Evolutionary conservation across 345 rosid genomes (phyloP), one percentile per base, ranked within the genome.

Genomic region (Eutrema yunnanense): DNA sequence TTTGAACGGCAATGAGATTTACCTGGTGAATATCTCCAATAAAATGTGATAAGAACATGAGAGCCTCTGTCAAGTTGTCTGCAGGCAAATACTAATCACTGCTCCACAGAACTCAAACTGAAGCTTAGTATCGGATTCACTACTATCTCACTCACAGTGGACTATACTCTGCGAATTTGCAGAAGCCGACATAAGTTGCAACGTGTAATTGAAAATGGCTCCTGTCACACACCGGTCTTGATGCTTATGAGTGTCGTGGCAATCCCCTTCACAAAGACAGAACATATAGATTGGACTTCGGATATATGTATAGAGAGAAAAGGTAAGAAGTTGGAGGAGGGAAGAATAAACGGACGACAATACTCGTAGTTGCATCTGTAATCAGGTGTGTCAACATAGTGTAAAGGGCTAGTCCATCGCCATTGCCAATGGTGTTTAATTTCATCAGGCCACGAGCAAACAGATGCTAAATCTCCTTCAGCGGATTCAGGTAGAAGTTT

Each of bases 1-100:
- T 30, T 59, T 27, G 22, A 67, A 42, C 37, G 51, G 16, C 26
- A 51, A 53, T 22, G 14, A 5, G 34, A 27, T 46, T 66, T 69
- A 95, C 99, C 97, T 95, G 99, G 74, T 95, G 99, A 48, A 90
- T 79, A 77, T 95, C 99, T 48, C 96, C 98, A 16, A 95, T 77
- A 74, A 62, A 90, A 76, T 95, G 99, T 48, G 96, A 84, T 64
- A 92, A 82, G 77, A 95, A 95, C 96, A 95, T 78, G 36, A 95
- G 90, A 2, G 99, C 98, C 82, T 95, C 90, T 0, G 93, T 88
- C 73, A 92, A 81, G 74, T 95, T 95, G 78, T 87, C 99, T 95
- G 83, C 76, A 68, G 66, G 41, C 36, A 76, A 68, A 74, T 6
- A 63, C 67, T 64, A 38, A 6, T 41, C 64, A 37, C 43, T 12